phyloP scores from a whole-genome alignment of 257 asterid species.

The Vinca minor region DNA sequence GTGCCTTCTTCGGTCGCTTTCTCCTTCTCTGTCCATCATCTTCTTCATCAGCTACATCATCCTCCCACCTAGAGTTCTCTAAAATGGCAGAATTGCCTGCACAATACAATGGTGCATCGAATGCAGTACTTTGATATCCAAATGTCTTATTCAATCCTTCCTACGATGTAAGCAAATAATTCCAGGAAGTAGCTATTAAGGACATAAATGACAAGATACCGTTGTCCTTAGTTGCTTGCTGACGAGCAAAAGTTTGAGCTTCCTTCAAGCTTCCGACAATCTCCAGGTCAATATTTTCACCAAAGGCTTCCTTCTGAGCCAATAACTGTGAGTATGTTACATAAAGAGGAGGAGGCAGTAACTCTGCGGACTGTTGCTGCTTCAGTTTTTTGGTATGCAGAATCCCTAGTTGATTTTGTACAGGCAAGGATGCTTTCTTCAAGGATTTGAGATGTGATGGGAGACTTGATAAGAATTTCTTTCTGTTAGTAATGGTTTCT shows the following conservation, averaged over 20 bases:
- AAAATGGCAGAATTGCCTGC: slow-evolving; percentile 41
- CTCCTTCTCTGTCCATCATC: slow-evolving; percentile 89
- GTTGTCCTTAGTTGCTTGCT: slow-evolving; percentile 71
- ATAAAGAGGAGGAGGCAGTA: slow-evolving; percentile 92
- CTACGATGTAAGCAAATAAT: not conserved
- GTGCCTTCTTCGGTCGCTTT: slow-evolving; percentile 83
- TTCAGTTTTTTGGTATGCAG: slow-evolving; percentile 73
- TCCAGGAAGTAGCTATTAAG: not conserved
- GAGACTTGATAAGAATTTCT: slow-evolving; percentile 79
- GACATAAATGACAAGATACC: slow-evolving; percentile 25
- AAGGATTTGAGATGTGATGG: slow-evolving; percentile 97
- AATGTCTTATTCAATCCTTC: not conserved
- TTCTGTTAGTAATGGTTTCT: slow-evolving; percentile 76
- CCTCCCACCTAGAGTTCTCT: slow-evolving; percentile 75
- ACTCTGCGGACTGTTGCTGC: slow-evolving; percentile 88
- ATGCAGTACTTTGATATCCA: not conserved
- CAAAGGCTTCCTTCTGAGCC: slow-evolving; percentile 95
- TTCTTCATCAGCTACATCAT: too few relatives aligned
- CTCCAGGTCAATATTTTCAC: slow-evolving; percentile 81
- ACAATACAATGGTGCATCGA: not conserved
- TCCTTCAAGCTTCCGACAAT: slow-evolving; percentile 86
- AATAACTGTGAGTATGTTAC: slow-evolving; percentile 78
- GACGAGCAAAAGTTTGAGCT: slow-evolving; percentile 78
- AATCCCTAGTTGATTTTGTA: slow-evolving; percentile 77
- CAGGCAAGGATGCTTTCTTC: slow-evolving; percentile 93